Percentiles rank a stretch among this genome's conserved stretches.
These are phyloP conservation scores for Amyloporia xantha DNA, from an alignment of 768 basidiomycete species.

Conservation along the genomic window DNA sequence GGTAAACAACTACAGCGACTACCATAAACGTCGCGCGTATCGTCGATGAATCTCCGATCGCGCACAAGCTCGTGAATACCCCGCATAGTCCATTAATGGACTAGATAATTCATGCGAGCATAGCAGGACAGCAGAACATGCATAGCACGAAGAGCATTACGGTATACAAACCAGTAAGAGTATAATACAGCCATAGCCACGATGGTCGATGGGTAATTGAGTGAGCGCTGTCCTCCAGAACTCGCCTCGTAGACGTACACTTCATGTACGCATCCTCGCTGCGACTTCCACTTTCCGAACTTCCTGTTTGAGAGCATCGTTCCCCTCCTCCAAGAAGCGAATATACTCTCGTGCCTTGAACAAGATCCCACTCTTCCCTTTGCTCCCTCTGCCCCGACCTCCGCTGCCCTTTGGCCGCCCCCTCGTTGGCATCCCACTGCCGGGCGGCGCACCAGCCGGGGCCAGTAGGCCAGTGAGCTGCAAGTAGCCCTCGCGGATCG, in stretches of 20 bases:
- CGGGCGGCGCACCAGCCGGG: constrained; percentile 64
- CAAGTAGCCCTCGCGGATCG: constrained; percentile 85
- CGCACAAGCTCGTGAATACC: neutral
- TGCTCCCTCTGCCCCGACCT: constrained; percentile 46
- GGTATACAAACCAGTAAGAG: neutral
- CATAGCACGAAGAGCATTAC: neutral
- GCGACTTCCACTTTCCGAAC: constrained; percentile 61
- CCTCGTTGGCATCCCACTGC: constrained; percentile 64
- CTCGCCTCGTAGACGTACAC: neutral
- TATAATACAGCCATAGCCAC: neutral
- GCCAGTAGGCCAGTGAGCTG: constrained; percentile 78
- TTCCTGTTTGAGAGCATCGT: constrained; percentile 63
- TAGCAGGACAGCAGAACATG: too few species aligned
- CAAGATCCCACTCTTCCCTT: constrained; percentile 86
- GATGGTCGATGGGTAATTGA: neutral
- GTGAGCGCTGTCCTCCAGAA: neutral
- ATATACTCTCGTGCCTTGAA: constrained; percentile 85
- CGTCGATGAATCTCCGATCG: neutral
- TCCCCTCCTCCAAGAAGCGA: constrained; percentile 79
- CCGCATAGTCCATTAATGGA: neutral
- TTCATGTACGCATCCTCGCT: constrained; percentile 54
- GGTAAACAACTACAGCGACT: neutral
- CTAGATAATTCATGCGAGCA: too few species aligned
- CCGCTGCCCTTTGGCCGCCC: constrained; percentile 80
- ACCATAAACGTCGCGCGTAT: neutral